A percentile compares a stretch with the other conserved stretches of the same genome.
Evolutionary conservation across 2,329 filamentous ascomycete species (phyloP).

Genomic region (Colletotrichum musae): DNA sequence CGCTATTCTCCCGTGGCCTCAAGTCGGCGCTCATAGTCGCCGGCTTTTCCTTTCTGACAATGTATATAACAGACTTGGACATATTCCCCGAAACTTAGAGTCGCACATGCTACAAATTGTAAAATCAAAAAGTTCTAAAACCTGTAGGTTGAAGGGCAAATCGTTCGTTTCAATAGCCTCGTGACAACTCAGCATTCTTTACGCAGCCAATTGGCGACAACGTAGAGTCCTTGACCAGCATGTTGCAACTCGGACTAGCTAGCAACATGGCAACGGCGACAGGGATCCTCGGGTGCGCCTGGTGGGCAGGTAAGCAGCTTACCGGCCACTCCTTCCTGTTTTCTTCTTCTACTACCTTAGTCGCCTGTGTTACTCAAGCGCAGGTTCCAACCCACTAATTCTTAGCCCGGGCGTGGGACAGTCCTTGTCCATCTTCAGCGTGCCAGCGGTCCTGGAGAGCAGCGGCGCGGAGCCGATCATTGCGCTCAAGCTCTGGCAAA

Average conservation of each 20-base stretch:
- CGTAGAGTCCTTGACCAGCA: conserved; percentile 11
- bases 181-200: not conserved
- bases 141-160: not conserved
- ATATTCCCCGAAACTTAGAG: not conserved
- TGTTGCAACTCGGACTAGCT: conserved; percentile 33
- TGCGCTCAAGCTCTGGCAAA: conserved; percentile 54
- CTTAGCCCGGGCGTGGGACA: conserved; percentile 52
- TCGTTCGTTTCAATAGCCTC: not conserved
- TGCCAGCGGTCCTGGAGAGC: conserved; percentile 49
- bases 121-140: not conserved
- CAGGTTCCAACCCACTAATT: conserved; percentile 16
- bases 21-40: conserved; percentile 6
- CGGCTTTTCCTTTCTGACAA: not conserved
- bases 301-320: conserved; percentile 37
- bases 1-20: conserved; percentile 16
- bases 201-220: conserved; percentile 1
- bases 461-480: conserved; percentile 46
- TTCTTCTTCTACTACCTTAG: not conserved
- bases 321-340: too few relatives aligned
- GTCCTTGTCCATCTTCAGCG: conserved; percentile 52
- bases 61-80: conserved; percentile 5
- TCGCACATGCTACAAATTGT: not conserved
- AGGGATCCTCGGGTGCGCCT: conserved; percentile 32
- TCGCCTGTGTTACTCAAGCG: not conserved
- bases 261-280: conserved; percentile 37